phyloP scores from a whole-genome alignment of 306 rosid species.

The Crotalaria pallida region DNA sequence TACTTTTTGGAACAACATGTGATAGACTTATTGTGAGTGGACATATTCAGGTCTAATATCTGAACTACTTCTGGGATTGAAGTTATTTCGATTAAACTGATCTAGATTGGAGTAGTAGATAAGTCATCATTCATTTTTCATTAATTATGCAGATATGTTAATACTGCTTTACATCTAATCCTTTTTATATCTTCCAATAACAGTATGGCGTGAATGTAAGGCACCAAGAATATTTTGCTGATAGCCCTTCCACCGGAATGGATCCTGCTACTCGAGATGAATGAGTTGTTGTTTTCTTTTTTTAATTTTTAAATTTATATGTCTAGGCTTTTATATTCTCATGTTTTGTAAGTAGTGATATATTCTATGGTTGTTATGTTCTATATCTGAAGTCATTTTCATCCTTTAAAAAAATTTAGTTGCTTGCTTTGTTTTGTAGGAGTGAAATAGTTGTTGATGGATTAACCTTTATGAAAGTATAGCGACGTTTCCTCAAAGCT shows the following conservation, averaged over 20 bases:
- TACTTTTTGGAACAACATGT: neutral
- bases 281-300: too few species aligned
- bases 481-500: neutral
- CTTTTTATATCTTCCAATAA: conserved; percentile 10
- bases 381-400: too few species aligned
- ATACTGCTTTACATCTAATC: neutral
- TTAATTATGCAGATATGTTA: neutral
- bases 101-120: neutral
- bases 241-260: conserved; percentile 71
- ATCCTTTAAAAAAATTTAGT: too few species aligned
- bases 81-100: neutral
- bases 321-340: conserved; percentile 13
- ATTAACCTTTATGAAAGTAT: neutral
- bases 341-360: neutral
- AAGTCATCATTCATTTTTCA: neutral
- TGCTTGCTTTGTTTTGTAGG: neutral
- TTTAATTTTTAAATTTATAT: too few species aligned
- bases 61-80: neutral
- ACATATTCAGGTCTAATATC: neutral
- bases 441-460: neutral
- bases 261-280: conserved; percentile 95
- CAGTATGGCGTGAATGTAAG: conserved; percentile 72
- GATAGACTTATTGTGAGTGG: neutral
- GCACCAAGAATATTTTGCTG: conserved; percentile 98
- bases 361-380: too few species aligned